phyloP scores from a whole-genome alignment of 257 asterid genomes.

The Forsythia viridissima region DNA sequence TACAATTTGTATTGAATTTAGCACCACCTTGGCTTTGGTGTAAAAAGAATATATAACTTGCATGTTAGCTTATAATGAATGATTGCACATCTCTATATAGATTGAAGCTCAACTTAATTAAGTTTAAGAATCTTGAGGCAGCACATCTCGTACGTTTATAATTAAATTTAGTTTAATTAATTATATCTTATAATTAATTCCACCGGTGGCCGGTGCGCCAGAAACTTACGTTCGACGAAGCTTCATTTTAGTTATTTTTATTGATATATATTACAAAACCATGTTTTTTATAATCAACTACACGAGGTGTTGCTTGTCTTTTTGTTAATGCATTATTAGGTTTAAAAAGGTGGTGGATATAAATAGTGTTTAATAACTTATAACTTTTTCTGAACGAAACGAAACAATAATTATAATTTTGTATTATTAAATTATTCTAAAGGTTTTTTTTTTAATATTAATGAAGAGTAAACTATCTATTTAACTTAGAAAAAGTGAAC shows the following conservation, averaged over 20 bases:
- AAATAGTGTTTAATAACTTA: neutral
- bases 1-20: neutral
- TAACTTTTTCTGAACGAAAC: neutral
- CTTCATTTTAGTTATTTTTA: conserved; percentile 22
- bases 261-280: neutral
- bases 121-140: conserved; percentile 21
- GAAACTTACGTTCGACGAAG: conserved; percentile 30
- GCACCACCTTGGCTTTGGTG: neutral
- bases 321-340: neutral
- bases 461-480: too few relatives aligned
- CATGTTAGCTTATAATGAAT: conserved; percentile 1
- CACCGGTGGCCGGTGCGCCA: conserved; percentile 29
- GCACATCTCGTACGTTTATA: neutral
- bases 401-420: neutral
- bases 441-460: too few relatives aligned
- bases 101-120: conserved; percentile 11
- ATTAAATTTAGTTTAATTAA: conserved; percentile 1
- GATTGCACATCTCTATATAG: neutral
- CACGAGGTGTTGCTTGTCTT: neutral
- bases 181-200: neutral
- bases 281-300: neutral
- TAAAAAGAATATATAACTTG: neutral
- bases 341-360: neutral
- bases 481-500: too few relatives aligned
- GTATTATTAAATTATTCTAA: neutral